Percentiles rank a stretch among this genome's conserved stretches.
Conservation (phyloP, 2,329 filamentous ascomycete species). For the Alternaria panax region DNA sequence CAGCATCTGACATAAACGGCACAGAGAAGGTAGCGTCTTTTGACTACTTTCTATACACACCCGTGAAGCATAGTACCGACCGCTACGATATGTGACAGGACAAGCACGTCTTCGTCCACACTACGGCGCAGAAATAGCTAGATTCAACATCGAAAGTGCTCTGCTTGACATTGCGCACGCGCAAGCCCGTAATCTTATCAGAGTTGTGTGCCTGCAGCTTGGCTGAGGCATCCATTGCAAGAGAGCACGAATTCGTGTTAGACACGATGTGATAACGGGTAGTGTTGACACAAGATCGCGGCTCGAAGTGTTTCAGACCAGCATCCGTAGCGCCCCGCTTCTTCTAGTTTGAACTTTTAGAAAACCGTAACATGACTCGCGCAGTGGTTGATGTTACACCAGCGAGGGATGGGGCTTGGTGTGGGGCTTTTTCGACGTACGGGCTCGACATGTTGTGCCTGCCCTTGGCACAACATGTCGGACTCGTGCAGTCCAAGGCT, state of each 20-base stretch:
- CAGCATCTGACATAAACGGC: slow-evolving; percentile 45
- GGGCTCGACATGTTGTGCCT: background rate
- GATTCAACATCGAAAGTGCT: background rate
- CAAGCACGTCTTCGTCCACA: background rate
- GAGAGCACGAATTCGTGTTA: slow-evolving; percentile 17
- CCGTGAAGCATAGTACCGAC: slow-evolving; percentile 40
- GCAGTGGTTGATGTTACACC: slow-evolving; percentile 1
- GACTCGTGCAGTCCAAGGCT: slow-evolving; percentile 11
- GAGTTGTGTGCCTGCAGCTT: slow-evolving; percentile 6
- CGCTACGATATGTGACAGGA: slow-evolving; percentile 35
- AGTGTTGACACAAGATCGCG: slow-evolving; percentile 14
- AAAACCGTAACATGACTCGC: slow-evolving; percentile 3
- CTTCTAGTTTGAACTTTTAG: background rate
- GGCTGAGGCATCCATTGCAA: slow-evolving; percentile 30
- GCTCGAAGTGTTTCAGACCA: slow-evolving; percentile 17
- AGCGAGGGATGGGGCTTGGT: background rate
- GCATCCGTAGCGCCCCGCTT: background rate
- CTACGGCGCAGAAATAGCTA: background rate
- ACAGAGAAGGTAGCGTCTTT: slow-evolving; percentile 37
- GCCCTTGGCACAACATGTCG: background rate
- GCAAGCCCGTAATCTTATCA: slow-evolving; percentile 1
- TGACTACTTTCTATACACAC: slow-evolving; percentile 44
- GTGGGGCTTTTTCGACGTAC: background rate
- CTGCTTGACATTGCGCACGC: slow-evolving; percentile 1
- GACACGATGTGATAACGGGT: slow-evolving; percentile 1